Percentiles rank a stretch among this genome's conserved stretches.
phyloP scores from a whole-genome alignment of 306 rosid species.

The Cicer bijugum region DNA sequence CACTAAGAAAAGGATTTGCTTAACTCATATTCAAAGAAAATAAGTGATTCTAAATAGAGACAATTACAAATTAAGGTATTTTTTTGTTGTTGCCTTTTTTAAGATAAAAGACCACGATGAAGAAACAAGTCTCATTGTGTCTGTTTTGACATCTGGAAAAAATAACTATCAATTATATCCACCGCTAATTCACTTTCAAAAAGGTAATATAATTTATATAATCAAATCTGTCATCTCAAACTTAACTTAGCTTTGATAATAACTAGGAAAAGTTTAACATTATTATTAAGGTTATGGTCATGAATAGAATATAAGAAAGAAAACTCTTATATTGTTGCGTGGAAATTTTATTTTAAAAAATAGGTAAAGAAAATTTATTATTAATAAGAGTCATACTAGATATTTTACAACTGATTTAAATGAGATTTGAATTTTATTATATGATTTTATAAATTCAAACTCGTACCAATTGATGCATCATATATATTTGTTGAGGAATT shows the following conservation, averaged over 20 bases:
- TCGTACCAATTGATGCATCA: too few relatives aligned
- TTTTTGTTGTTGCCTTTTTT: constrained; percentile 30
- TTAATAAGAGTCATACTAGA: too few relatives aligned
- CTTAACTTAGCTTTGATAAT: neutral
- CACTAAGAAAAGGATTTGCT: constrained; percentile 41
- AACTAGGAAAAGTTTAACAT: neutral
- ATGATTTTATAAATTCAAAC: too few relatives aligned
- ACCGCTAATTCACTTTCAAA: neutral
- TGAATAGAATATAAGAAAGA: neutral
- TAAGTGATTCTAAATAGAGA: constrained; percentile 26
- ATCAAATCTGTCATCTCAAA: too few relatives aligned
- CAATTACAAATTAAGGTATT: constrained; percentile 34
- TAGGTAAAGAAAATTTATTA: too few relatives aligned
- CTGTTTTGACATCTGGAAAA: neutral
- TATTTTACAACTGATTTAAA: too few relatives aligned
- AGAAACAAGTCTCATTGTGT: too few relatives aligned
- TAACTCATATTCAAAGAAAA: constrained; percentile 44
- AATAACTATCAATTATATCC: constrained; percentile 10
- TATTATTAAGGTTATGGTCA: neutral
- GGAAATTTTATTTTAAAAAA: neutral
- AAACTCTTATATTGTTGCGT: neutral
- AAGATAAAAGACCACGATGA: neutral
- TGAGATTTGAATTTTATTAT: too few relatives aligned
- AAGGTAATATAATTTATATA: too few relatives aligned
- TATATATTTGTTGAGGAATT: neutral